Percentiles rank a stretch among this genome's conserved stretches.
phyloP scores from a whole-genome alignment of 2,329 filamentous ascomycete species.

The Phymatotrichopsis omnivora region DNA sequence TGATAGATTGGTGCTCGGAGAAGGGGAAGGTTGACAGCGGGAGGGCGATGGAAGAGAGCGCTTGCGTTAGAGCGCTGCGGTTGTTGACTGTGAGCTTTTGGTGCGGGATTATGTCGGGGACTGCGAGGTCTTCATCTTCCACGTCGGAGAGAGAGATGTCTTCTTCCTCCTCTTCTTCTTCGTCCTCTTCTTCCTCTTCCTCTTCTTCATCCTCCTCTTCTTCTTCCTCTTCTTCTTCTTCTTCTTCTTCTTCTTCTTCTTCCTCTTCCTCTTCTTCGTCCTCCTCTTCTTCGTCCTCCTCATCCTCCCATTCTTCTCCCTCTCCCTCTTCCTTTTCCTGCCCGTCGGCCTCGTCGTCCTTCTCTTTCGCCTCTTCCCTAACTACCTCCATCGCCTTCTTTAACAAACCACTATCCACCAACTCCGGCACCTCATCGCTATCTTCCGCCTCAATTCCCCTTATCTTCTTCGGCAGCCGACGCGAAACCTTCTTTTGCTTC shows the following conservation, averaged over 20 bases:
- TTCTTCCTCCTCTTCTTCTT: constrained; percentile 67
- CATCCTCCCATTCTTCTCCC: constrained; percentile 33
- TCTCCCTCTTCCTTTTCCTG: constrained; percentile 40
- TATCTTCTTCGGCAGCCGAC: constrained; percentile 35
- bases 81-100: constrained; percentile 97
- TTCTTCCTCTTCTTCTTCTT: constrained; percentile 36
- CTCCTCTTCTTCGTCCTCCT: constrained; percentile 34
- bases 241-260: constrained; percentile 33
- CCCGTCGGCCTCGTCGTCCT: constrained; percentile 25
- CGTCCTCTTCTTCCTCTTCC: constrained; percentile 48
- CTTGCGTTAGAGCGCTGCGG: constrained; percentile 69
- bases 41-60: constrained; percentile 68
- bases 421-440: constrained; percentile 16
- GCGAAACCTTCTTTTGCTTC: constrained; percentile 37
- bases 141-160: constrained; percentile 86
- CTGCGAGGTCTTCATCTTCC: constrained; percentile 47
- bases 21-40: constrained; percentile 64
- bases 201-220: constrained; percentile 40
- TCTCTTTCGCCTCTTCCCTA: constrained; percentile 36
- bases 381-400: not conserved
- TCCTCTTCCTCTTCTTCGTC: constrained; percentile 30
- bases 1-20: constrained; percentile 68
- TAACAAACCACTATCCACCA: no score
- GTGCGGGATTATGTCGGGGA: constrained; percentile 77
- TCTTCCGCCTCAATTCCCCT: constrained; percentile 31